phyloP scores from a whole-genome alignment of 805 yeast species.

The Isabelozyma heimii region DNA sequence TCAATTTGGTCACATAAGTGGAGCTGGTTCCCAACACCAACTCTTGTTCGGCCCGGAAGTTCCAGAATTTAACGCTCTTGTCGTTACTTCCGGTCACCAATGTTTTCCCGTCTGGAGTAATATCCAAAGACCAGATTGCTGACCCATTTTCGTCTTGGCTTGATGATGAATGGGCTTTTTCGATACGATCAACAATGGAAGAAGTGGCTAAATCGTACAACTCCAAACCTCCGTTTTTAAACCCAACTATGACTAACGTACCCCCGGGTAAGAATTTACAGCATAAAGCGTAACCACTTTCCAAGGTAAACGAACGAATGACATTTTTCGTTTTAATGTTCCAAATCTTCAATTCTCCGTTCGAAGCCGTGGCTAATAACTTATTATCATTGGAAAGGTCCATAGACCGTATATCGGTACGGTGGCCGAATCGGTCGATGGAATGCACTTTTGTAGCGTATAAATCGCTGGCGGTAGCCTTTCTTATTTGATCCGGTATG shows the following conservation, averaged over 20 bases:
- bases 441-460: slow-evolving; percentile 48
- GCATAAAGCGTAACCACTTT: slow-evolving; percentile 82
- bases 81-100: slow-evolving; percentile 94
- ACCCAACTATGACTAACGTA: slow-evolving; percentile 79
- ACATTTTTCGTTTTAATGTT: slow-evolving; percentile 71
- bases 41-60: slow-evolving; percentile 64
- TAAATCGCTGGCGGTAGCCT: slow-evolving; percentile 42
- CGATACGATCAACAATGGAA: slow-evolving; percentile 63
- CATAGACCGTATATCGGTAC: slow-evolving; percentile 82
- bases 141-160: slow-evolving; percentile 40
- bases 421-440: slow-evolving; percentile 80
- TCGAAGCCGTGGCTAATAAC: slow-evolving; percentile 84
- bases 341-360: slow-evolving; percentile 88
- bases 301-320: slow-evolving; percentile 68
- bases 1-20: slow-evolving; percentile 50
- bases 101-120: slow-evolving; percentile 80
- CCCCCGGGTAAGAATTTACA: slow-evolving; percentile 90
- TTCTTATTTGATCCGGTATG: slow-evolving; percentile 55
- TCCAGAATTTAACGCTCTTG: slow-evolving; percentile 87
- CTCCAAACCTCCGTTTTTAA: slow-evolving; percentile 81
- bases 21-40: slow-evolving; percentile 65
- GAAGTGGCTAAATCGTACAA: slow-evolving; percentile 86
- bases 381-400: slow-evolving; percentile 85
- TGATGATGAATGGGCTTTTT: slow-evolving; percentile 58
- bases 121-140: slow-evolving; percentile 88